Conservation (phyloP, 1,284 basidiomycete genomes). For the Lignosus rhinocerotis region DNA sequence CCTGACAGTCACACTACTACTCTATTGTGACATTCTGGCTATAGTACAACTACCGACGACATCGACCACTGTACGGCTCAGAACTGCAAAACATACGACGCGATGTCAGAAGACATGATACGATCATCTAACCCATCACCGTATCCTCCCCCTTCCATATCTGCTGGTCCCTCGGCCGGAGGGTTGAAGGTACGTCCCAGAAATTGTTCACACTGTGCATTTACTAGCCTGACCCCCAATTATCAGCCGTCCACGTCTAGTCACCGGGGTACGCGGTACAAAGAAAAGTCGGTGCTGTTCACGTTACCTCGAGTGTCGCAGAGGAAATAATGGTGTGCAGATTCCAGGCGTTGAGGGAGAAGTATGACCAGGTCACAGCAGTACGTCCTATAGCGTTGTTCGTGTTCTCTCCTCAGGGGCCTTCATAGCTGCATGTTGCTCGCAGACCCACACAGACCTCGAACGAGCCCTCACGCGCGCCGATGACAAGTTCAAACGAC, state of each 20-base stretch:
- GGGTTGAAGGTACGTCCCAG: not conserved
- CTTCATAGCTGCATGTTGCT: not conserved
- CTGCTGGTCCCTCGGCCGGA: not conserved
- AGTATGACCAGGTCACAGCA: conserved; percentile 50
- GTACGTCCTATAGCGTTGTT: conserved; percentile 35
- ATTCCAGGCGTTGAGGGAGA: conserved; percentile 53
- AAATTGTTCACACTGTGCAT: not conserved
- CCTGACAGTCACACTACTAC: too few species aligned
- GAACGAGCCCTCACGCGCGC: conserved; percentile 48
- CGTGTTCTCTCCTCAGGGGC: not conserved
- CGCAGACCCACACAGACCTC: conserved; percentile 45
- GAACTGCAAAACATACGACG: too few species aligned
- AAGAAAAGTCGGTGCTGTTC: conserved; percentile 30
- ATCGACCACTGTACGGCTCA: too few species aligned
- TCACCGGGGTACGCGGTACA: conserved; percentile 27
- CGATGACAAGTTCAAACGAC: conserved; percentile 48
- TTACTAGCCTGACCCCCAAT: not conserved
- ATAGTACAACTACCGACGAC: too few species aligned
- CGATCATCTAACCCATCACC: not conserved
- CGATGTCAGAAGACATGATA: conserved; percentile 4
- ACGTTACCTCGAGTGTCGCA: not conserved
- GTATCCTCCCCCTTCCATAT: not conserved
- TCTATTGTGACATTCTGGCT: too few species aligned
- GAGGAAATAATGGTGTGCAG: conserved; percentile 32
- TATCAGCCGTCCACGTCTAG: conserved; percentile 8